phyloP scores from a whole-genome alignment of 495 filamentous ascomycete genomes.

The Penicillium cataractarum region DNA sequence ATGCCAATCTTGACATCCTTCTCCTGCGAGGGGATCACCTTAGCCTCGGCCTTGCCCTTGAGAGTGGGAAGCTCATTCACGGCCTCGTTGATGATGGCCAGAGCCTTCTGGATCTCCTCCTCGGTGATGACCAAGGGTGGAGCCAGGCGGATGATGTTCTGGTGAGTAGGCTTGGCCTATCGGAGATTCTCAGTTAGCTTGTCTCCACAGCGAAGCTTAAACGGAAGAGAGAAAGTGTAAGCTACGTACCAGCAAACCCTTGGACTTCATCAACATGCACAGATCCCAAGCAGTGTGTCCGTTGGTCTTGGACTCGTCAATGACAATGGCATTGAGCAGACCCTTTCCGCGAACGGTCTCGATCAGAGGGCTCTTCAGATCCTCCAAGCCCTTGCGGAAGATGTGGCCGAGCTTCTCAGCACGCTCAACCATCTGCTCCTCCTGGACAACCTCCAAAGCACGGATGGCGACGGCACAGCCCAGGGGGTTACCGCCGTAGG shows the following conservation, averaged over 20 bases:
- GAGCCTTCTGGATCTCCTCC: slow-evolving; percentile 52
- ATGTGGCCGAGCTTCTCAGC: slow-evolving; percentile 78
- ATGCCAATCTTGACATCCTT: slow-evolving; percentile 55
- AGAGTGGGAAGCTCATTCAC: slow-evolving; percentile 54
- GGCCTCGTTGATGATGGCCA: slow-evolving; percentile 53
- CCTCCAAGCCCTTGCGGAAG: slow-evolving; percentile 77
- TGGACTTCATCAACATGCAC: slow-evolving; percentile 93
- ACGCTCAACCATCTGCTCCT: slow-evolving; percentile 83
- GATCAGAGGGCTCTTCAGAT: slow-evolving; percentile 78
- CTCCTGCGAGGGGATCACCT: slow-evolving; percentile 51
- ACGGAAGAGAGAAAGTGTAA: background rate
- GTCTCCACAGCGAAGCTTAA: background rate
- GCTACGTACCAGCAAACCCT: slow-evolving; percentile 81
- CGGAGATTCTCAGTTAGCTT: slow-evolving; percentile 31
- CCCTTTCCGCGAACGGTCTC: slow-evolving; percentile 88
- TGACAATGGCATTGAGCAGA: slow-evolving; percentile 92
- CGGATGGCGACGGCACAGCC: slow-evolving; percentile 95
- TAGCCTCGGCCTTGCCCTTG: slow-evolving; percentile 49
- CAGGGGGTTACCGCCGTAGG: slow-evolving; percentile 97
- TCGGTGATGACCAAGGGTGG: slow-evolving; percentile 62
- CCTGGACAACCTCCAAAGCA: slow-evolving; percentile 90
- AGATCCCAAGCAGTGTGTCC: slow-evolving; percentile 96
- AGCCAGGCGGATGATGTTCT: slow-evolving; percentile 81
- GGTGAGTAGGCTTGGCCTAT: slow-evolving; percentile 96
- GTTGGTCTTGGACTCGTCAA: slow-evolving; percentile 84